Base-by-base conservation (phyloP, 257 asterid genomes). In the Plantago major region DNA sequence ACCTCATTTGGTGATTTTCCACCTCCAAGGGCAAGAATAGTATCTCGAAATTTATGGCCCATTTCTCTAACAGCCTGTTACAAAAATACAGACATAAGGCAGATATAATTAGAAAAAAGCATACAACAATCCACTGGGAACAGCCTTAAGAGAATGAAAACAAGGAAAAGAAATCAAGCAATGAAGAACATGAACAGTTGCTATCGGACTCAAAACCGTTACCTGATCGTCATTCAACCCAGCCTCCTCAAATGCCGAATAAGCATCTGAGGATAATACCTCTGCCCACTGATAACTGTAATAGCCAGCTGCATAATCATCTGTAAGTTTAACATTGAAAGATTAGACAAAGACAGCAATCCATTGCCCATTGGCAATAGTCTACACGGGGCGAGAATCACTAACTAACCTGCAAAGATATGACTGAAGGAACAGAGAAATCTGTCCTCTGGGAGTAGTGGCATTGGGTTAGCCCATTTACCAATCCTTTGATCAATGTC, bases 271-370 rank as follows among this genome's bases (percentile, higher is more conserved):
- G 48, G 86, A 75, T 63, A 80, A 28, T 47, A 77, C 78, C 79
- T 81, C 86, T 42, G 83, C 81, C 83, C 86, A 81, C 83, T 81
- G 86, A 76, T 89, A 89, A 70, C 95, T 79, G 71, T 84, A 89
- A 76, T 89, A 89, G 73, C 95, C 93, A 48, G 93, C 95, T 68
- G 95, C 93, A 58, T 89, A 89, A 69, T 80, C 81, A 78, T 78
- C 81, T 78, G 81, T 5, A 69, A 52, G 47, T 62, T 19, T 65
- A 60, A 72, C n/a, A 37, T 63, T 63, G 30, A 60, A 30, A 28
- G 40, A 33, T 30, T 42, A 13, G 18, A 43, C 11, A 46, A 11
- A 64, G 50, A 46, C 15, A 55, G 22, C 42, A 51, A 17, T 51
- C 12, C 9, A 7, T 1, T 14, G 17, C 37, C 7, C 26, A 53